phyloP scores from a whole-genome alignment of 2,329 filamentous ascomycete genomes.

The Calonectria ilicicola region DNA sequence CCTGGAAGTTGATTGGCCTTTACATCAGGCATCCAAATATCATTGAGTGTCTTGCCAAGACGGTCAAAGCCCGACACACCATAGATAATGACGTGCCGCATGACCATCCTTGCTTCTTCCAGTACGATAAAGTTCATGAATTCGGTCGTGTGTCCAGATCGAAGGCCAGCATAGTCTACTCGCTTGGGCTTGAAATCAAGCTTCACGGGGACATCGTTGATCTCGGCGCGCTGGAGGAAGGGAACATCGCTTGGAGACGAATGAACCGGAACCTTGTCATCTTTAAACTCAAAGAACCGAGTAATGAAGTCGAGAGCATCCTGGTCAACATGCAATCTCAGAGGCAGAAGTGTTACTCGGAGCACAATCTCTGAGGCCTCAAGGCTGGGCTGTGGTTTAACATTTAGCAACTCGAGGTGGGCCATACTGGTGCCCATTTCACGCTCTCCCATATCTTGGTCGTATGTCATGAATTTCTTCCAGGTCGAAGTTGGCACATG shows the following conservation, averaged over 20 bases:
- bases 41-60: conserved; percentile 89
- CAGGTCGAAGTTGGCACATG: conserved; percentile 95
- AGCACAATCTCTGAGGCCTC: conserved; percentile 92
- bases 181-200: conserved; percentile 97
- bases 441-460: conserved; percentile 86
- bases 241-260: conserved; percentile 77
- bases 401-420: conserved; percentile 87
- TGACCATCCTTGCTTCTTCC: conserved; percentile 86
- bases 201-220: conserved; percentile 85
- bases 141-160: conserved; percentile 94
- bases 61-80: conserved; percentile 92
- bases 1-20: conserved; percentile 88
- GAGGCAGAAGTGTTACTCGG: conserved; percentile 81
- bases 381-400: conserved; percentile 85
- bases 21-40: conserved; percentile 97
- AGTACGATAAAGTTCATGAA: conserved; percentile 99
- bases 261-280: conserved; percentile 71
- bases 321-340: conserved; percentile 95
- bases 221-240: conserved; percentile 90
- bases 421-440: conserved; percentile 91
- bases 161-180: conserved; percentile 93
- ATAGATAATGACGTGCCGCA: conserved; percentile 92
- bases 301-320: conserved; percentile 97
- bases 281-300: conserved; percentile 97
- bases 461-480: conserved; percentile 97